A percentile compares a stretch with the other conserved stretches of the same genome.
These are phyloP conservation scores for Entomophthora muscae DNA, from an alignment of 371 early-diverging fungal species.

Conservation along the genomic window DNA sequence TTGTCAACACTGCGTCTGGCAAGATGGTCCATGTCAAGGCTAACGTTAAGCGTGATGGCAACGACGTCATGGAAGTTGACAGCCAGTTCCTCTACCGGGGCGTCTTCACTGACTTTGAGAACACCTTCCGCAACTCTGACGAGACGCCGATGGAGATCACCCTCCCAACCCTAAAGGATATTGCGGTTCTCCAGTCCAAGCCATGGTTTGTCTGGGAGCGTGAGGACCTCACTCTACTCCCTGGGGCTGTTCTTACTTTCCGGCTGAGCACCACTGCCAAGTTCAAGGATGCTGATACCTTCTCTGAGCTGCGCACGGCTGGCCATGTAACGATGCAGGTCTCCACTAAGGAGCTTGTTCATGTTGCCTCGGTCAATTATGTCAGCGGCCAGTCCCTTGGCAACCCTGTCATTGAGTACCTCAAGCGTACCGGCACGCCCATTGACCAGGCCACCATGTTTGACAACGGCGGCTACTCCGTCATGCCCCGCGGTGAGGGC, in stretches of 20 bases:
- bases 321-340: conserved; percentile 72
- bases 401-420: conserved; percentile 64
- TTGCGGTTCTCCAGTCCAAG: conserved; percentile 78
- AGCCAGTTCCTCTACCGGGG: conserved; percentile 89
- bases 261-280: conserved; percentile 57
- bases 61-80: conserved; percentile 56
- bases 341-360: conserved; percentile 62
- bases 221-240: conserved; percentile 38
- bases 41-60: conserved; percentile 33
- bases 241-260: conserved; percentile 69
- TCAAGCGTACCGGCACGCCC: conserved; percentile 56
- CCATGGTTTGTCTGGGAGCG: conserved; percentile 70
- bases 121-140: conserved; percentile 62
- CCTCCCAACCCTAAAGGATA: conserved; percentile 53
- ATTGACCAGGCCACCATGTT: conserved; percentile 70
- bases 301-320: conserved; percentile 49
- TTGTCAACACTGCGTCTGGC: conserved; percentile 67
- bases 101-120: conserved; percentile 56
- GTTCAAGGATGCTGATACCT: conserved; percentile 52
- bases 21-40: conserved; percentile 85
- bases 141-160: conserved; percentile 71
- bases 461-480: conserved; percentile 79
- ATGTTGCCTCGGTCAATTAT: conserved; percentile 66
- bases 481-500: conserved; percentile 62
- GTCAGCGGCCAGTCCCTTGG: conserved; percentile 52